phyloP scores from a whole-genome alignment of 2,329 filamentous ascomycete species.

The Tolypocladium tundrense region DNA sequence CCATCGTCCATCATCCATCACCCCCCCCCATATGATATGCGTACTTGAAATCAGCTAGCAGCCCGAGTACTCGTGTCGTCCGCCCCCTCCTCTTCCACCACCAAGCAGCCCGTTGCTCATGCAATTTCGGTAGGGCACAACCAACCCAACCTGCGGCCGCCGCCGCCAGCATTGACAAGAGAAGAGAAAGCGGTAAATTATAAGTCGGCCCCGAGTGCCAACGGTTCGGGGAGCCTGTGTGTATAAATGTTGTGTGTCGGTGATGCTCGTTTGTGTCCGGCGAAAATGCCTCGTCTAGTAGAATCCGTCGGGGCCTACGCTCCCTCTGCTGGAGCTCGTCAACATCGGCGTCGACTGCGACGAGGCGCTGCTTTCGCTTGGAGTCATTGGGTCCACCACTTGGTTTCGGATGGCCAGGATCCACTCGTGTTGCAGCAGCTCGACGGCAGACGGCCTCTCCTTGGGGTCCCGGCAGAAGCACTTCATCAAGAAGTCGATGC shows the following conservation, averaged over 20 bases:
- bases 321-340: constrained; percentile 18
- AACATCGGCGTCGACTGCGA: constrained; percentile 23
- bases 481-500: constrained; percentile 77
- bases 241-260: not conserved
- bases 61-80: not conserved
- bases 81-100: not conserved
- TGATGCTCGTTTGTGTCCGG: not conserved
- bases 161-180: not conserved
- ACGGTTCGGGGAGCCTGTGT: not conserved
- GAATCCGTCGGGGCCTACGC: constrained; percentile 16
- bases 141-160: not conserved
- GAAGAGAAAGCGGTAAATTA: not conserved
- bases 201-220: not conserved
- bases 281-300: constrained; percentile 1
- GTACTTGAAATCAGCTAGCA: not conserved
- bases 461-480: constrained; percentile 82
- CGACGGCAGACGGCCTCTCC: constrained; percentile 70
- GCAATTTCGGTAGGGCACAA: not conserved
- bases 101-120: not conserved
- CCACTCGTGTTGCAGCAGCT: constrained; percentile 93
- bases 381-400: constrained; percentile 54
- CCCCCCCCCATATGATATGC: not conserved
- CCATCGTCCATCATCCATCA: not conserved
- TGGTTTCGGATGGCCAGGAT: constrained; percentile 56
- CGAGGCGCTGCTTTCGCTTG: constrained; percentile 43